Evolutionary conservation across 2,329 filamentous ascomycete species (phyloP).

Genomic region (Fusarium sambucinum): DNA sequence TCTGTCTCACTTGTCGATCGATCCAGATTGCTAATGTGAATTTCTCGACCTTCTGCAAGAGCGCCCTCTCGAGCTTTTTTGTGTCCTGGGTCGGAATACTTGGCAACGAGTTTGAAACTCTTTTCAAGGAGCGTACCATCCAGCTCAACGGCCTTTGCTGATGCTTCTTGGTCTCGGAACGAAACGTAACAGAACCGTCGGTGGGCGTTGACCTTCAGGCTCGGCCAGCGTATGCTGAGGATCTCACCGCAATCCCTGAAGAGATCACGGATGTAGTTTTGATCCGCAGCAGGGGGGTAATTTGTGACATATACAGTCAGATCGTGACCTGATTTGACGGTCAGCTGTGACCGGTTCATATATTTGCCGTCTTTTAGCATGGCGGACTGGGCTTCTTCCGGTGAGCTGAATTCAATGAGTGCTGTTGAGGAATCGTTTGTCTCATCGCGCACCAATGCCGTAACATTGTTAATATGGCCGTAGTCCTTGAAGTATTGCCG

Average conservation of each 20-base stretch:
- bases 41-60: slow-evolving; percentile 86
- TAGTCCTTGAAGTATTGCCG: slow-evolving; percentile 93
- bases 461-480: slow-evolving; percentile 83
- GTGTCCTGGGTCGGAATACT: slow-evolving; percentile 84
- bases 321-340: slow-evolving; percentile 78
- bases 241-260: slow-evolving; percentile 85
- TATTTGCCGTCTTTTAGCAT: slow-evolving; percentile 84
- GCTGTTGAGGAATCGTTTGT: slow-evolving; percentile 74
- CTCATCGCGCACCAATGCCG: slow-evolving; percentile 70
- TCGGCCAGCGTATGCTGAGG: slow-evolving; percentile 88
- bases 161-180: slow-evolving; percentile 77
- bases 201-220: slow-evolving; percentile 87
- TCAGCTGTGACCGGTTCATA: slow-evolving; percentile 78
- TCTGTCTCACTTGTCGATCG: slow-evolving; percentile 73
- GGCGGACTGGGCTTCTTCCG: slow-evolving; percentile 85
- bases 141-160: slow-evolving; percentile 77
- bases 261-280: slow-evolving; percentile 74
- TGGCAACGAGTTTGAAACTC: slow-evolving; percentile 76
- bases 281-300: slow-evolving; percentile 82
- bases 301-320: slow-evolving; percentile 92
- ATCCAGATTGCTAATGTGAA: slow-evolving; percentile 80
- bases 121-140: slow-evolving; percentile 78
- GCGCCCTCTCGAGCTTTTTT: slow-evolving; percentile 85
- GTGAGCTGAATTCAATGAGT: slow-evolving; percentile 84
- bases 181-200: slow-evolving; percentile 96